Conservation (phyloP, 306 rosid genomes). For the Rosa lucieae region DNA sequence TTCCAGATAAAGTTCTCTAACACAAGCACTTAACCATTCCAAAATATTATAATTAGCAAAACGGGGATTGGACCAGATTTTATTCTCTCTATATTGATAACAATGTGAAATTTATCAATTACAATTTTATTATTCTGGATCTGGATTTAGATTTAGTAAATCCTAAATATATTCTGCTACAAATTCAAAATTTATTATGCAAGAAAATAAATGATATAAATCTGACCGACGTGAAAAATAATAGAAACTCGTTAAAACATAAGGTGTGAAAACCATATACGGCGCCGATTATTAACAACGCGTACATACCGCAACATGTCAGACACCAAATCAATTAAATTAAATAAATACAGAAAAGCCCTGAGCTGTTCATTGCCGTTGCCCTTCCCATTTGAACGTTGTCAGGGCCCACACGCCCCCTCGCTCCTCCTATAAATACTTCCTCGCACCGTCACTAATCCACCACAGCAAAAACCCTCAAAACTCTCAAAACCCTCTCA, state of each 20-base stretch:
- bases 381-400: constrained; percentile 8
- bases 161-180: neutral
- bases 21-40: too few relatives aligned
- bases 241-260: too few relatives aligned
- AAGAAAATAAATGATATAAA: neutral
- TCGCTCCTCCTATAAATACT: neutral
- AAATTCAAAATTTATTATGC: neutral
- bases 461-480: neutral
- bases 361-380: constrained; percentile 27
- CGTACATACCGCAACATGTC: too few relatives aligned
- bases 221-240: neutral
- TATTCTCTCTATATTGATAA: too few relatives aligned
- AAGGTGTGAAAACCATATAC: neutral
- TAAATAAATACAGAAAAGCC: neutral
- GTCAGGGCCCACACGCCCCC: constrained; percentile 22
- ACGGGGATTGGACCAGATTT: too few relatives aligned
- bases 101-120: too few relatives aligned
- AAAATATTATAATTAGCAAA: too few relatives aligned
- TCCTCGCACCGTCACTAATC: neutral
- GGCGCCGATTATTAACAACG: neutral
- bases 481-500: neutral
- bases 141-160: too few relatives aligned
- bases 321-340: neutral
- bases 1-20: too few relatives aligned
- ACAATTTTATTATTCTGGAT: too few relatives aligned